These are phyloP conservation scores for Myriosclerotinia scirpicola DNA, from an alignment of 2,329 filamentous ascomycete species.

Conservation along the genomic window DNA sequence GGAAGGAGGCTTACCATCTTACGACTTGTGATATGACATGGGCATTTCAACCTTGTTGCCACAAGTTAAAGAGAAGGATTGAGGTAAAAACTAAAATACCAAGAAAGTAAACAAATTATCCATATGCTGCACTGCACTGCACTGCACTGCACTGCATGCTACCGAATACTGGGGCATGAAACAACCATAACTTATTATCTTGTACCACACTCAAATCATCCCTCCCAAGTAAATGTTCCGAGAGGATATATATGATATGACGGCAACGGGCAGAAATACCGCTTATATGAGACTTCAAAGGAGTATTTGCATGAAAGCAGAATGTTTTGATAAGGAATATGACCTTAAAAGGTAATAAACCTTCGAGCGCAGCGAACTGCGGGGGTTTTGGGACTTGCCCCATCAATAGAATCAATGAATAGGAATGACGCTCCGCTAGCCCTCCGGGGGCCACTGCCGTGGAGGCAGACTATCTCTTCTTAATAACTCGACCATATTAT, in stretches of 20 bases:
- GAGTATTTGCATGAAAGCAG: neutral
- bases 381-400: neutral
- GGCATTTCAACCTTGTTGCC: neutral
- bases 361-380: neutral
- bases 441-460: neutral
- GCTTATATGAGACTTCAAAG: conserved; percentile 2
- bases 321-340: neutral
- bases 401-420: neutral
- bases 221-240: neutral
- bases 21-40: conserved; percentile 17
- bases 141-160: conserved; percentile 9
- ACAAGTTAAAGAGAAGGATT: conserved; percentile 13
- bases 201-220: conserved; percentile 8
- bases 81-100: neutral
- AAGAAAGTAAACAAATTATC: conserved; percentile 19
- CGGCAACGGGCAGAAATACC: neutral
- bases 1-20: conserved; percentile 18
- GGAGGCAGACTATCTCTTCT: neutral
- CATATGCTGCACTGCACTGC: neutral
- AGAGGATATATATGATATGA: neutral
- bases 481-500: too few relatives aligned
- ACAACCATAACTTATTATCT: neutral
- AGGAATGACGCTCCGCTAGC: neutral
- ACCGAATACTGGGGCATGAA: conserved; percentile 16
- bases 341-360: neutral